A percentile compares a stretch with the other conserved stretches of the same genome.
phyloP scores from a whole-genome alignment of 192 early-diverging fungal genomes.

The Spizellomyces sp. region DNA sequence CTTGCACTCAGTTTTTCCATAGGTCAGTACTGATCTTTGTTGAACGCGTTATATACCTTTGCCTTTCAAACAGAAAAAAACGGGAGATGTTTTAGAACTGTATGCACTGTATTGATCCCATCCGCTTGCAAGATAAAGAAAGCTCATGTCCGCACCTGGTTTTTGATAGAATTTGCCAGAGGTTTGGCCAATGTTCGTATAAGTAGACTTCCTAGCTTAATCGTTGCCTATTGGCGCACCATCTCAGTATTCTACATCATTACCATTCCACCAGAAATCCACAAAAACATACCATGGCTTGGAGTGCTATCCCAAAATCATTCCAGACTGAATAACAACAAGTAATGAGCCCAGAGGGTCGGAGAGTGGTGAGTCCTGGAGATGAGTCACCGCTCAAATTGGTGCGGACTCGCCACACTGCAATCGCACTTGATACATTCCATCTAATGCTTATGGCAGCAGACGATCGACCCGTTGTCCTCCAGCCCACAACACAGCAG shows the following conservation, averaged over 20 bases:
- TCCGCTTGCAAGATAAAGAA: background rate
- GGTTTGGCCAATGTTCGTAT: conserved; percentile 50
- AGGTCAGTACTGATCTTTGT: background rate
- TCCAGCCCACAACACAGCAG: too few relatives aligned
- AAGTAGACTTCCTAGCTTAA: conserved; percentile 46
- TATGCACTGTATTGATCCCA: background rate
- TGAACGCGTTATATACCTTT: background rate
- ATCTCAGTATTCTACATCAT: background rate
- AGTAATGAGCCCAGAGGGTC: too few relatives aligned
- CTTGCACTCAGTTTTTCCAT: conserved; percentile 22
- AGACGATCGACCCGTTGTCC: too few relatives aligned
- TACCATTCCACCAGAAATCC: too few relatives aligned
- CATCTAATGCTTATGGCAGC: too few relatives aligned
- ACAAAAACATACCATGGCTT: background rate
- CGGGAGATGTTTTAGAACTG: background rate
- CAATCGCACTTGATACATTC: too few relatives aligned
- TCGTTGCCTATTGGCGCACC: conserved; percentile 24
- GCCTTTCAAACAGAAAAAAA: background rate
- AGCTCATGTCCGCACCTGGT: conserved; percentile 10
- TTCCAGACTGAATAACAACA: background rate
- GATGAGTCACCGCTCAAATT: too few relatives aligned
- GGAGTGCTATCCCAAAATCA: background rate
- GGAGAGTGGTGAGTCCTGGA: too few relatives aligned
- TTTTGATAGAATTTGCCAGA: conserved; percentile 47
- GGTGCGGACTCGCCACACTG: too few relatives aligned